These are phyloP conservation scores for Paraphaeosphaeria minitans DNA, from an alignment of 2,329 filamentous ascomycete species.

Conservation along the genomic window DNA sequence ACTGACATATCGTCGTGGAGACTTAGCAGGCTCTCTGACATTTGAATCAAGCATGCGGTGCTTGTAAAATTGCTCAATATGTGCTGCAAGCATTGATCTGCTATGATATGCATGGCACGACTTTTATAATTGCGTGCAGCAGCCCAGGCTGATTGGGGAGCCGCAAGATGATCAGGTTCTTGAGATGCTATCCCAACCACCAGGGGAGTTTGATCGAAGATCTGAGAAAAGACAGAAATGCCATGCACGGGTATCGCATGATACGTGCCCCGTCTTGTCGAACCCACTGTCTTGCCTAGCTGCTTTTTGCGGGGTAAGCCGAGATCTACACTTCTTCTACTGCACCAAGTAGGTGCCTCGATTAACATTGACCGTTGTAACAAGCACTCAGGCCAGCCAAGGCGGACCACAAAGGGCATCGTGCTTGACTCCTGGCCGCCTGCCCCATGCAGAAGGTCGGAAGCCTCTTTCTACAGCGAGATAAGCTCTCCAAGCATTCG, in stretches of 20 bases:
- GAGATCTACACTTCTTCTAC: conserved; percentile 4
- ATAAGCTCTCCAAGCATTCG: conserved; percentile 5
- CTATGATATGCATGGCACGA: neutral
- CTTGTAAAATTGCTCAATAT: neutral
- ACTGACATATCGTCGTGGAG: neutral
- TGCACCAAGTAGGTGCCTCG: neutral
- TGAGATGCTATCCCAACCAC: too few species aligned
- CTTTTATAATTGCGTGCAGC: neutral
- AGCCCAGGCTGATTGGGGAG: neutral
- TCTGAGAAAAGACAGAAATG: neutral
- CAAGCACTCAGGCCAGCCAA: conserved; percentile 1
- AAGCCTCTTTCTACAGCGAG: neutral
- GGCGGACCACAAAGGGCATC: neutral
- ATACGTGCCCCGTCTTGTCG: neutral
- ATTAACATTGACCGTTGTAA: neutral
- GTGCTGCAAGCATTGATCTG: neutral
- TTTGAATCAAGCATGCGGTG: neutral
- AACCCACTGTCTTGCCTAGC: neutral
- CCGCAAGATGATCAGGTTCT: neutral
- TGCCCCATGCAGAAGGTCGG: conserved; percentile 2
- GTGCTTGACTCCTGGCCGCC: conserved; percentile 3
- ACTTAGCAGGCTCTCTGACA: neutral
- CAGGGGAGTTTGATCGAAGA: neutral
- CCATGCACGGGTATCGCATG: neutral
- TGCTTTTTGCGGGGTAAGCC: conserved; percentile 5